Percentiles rank a stretch among this genome's conserved stretches.
Conservation (phyloP, 495 filamentous ascomycete genomes). For the Trichocladium uniseriatum region DNA sequence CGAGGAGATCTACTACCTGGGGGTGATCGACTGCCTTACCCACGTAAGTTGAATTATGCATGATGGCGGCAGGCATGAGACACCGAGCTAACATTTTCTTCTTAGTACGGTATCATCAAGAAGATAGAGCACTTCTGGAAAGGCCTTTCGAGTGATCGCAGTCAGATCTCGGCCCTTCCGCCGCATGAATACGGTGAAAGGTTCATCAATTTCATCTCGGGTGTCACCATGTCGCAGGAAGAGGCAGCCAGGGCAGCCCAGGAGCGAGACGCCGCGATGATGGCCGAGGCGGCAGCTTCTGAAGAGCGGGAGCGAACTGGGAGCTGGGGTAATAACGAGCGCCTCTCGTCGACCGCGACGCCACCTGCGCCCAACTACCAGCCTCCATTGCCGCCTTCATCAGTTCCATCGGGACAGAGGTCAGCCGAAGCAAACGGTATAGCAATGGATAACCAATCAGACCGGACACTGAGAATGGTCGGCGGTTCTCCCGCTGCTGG, state of each 20-base stretch:
- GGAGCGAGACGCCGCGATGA: constrained; percentile 36
- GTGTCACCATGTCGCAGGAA: constrained; percentile 81
- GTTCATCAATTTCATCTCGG: constrained; percentile 85
- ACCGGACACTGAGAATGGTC: constrained; percentile 40
- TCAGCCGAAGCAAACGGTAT: constrained; percentile 31
- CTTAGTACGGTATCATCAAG: constrained; percentile 77
- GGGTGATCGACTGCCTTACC: constrained; percentile 95
- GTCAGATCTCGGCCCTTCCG: constrained; percentile 87
- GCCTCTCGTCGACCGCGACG: constrained; percentile 17
- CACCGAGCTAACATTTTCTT: constrained; percentile 24
- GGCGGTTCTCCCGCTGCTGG: constrained; percentile 34
- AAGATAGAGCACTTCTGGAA: constrained; percentile 90
- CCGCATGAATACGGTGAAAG: constrained; percentile 87
- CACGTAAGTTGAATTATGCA: constrained; percentile 58
- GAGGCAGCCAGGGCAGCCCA: constrained; percentile 60
- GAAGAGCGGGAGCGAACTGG: constrained; percentile 27
- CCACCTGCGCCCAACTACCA: constrained; percentile 38
- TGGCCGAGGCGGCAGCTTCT: constrained; percentile 30
- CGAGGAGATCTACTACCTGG: constrained; percentile 94
- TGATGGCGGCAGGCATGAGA: not conserved
- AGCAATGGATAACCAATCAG: constrained; percentile 42
- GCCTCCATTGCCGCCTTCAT: constrained; percentile 34
- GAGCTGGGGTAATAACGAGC: constrained; percentile 16
- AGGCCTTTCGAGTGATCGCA: constrained; percentile 68
- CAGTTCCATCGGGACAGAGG: too few relatives aligned